Evolutionary conservation across 345 rosid species (phyloP).

Genomic region (thale cress (Arabidopsis thaliana)): TAIR10.1 NC_003071.7:853501-854000

Average conservation of each 20-base stretch:
- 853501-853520: no score
- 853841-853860: not conserved
- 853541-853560: no score
- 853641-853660: no score
- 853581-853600: no score
- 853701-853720: not conserved
- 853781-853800: not conserved
- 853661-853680: no score
- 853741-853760: not conserved
- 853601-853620: no score
- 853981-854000: slow-evolving; percentile 48
- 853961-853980: not conserved
- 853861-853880: not conserved
- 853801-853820: not conserved
- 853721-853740: not conserved
- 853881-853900: slow-evolving; percentile 3
- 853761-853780: not conserved
- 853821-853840: not conserved
- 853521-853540: no score
- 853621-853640: no score
- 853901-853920: not conserved
- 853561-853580: no score
- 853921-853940: not conserved
- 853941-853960: slow-evolving; percentile 7
- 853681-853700: not conserved